Conservation (phyloP, 108 stramenopile species). For the Parietichytrium sp. region DNA sequence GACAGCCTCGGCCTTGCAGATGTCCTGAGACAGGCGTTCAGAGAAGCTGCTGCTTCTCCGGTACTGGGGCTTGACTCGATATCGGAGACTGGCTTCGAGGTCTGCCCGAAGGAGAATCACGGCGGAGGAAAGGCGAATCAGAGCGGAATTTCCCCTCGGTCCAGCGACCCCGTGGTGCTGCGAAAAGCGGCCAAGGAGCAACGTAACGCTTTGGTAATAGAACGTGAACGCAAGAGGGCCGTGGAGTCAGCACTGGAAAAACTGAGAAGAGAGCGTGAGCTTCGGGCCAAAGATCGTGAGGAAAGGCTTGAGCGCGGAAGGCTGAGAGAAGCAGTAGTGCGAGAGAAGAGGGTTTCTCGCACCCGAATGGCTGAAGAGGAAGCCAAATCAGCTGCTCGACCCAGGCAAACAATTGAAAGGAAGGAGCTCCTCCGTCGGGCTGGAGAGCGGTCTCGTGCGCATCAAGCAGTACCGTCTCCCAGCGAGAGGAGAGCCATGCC, state of each 20-base stretch:
- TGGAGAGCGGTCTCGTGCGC: too few species aligned
- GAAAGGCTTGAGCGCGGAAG: neutral
- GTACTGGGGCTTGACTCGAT: neutral
- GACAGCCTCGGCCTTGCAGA: neutral
- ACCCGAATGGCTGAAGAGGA: too few species aligned
- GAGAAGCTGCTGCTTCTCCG: neutral
- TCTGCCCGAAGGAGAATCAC: neutral
- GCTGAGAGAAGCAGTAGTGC: neutral
- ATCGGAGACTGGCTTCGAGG: neutral
- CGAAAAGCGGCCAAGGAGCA: slow-evolving; percentile 46
- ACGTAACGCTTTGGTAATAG: slow-evolving; percentile 41
- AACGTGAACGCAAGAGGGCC: slow-evolving; percentile 44
- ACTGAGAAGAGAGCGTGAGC: slow-evolving; percentile 44
- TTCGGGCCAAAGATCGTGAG: neutral
- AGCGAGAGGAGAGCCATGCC: too few species aligned
- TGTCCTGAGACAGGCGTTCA: neutral
- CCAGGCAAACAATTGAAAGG: too few species aligned
- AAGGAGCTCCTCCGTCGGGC: too few species aligned
- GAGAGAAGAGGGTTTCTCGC: too few species aligned
- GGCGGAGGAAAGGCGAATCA: neutral
- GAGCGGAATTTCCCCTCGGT: neutral
- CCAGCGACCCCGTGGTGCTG: neutral
- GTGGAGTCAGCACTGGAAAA: slow-evolving; percentile 55
- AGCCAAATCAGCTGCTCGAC: too few species aligned
- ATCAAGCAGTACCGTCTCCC: too few species aligned